Conservation (phyloP, 208 protist species). For the Strigomonas culicis region DNA sequence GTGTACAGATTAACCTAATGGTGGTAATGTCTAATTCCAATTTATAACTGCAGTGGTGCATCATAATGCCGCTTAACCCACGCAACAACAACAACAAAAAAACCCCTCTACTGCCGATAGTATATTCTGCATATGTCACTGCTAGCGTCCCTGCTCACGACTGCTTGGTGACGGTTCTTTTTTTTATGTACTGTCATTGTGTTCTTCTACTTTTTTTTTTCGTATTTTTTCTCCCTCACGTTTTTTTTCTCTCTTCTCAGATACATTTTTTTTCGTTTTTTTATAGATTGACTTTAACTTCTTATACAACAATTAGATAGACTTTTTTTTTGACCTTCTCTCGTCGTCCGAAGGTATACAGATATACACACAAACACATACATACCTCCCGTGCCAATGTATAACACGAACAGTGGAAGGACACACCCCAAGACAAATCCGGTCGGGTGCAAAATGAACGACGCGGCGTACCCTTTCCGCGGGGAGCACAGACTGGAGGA, state of each 20-base stretch:
- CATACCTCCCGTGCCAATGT: neutral
- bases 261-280: neutral
- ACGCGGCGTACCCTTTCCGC: conserved; percentile 81
- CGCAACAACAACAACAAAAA: too few species aligned
- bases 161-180: too few species aligned
- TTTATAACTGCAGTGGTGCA: too few species aligned
- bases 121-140: too few species aligned
- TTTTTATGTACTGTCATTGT: neutral
- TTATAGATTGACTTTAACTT: neutral
- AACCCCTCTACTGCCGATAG: too few species aligned
- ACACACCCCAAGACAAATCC: conserved; percentile 11
- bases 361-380: neutral
- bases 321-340: conserved; percentile 4
- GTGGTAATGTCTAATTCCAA: too few species aligned
- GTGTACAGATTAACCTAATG: too few species aligned
- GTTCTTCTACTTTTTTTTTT: conserved; percentile 16
- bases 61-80: too few species aligned
- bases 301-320: neutral
- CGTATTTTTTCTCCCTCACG: neutral
- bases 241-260: neutral
- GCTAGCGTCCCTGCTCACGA: too few species aligned
- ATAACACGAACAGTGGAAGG: neutral
- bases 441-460: conserved; percentile 81
- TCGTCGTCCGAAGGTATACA: neutral
- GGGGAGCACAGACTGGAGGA: conserved; percentile 59